Evolutionary conservation across 2,329 filamentous ascomycete genomes (phyloP).

Genomic region (Teratosphaeriaceae sp.): DNA sequence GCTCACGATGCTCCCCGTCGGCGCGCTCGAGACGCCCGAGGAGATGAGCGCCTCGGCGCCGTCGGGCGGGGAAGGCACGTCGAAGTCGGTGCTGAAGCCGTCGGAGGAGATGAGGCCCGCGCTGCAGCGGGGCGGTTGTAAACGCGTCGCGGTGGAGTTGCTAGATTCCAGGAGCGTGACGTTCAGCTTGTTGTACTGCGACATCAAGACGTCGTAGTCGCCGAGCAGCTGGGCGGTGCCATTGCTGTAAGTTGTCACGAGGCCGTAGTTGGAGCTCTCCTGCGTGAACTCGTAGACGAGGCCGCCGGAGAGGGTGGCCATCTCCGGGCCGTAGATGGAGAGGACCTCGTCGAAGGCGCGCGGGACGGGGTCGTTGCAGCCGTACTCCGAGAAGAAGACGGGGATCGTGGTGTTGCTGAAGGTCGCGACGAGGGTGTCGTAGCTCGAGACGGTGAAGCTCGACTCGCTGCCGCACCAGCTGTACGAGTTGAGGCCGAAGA

Average conservation of each 20-base stretch:
- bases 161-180: constrained; percentile 58
- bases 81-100: constrained; percentile 73
- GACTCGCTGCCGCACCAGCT: constrained; percentile 66
- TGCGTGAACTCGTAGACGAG: constrained; percentile 77
- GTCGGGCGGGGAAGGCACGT: constrained; percentile 60
- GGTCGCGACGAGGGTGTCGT: constrained; percentile 55
- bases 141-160: constrained; percentile 50
- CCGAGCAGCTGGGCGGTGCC: constrained; percentile 35
- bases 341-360: constrained; percentile 71
- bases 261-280: constrained; percentile 55
- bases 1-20: constrained; percentile 49
- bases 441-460: constrained; percentile 56
- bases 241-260: constrained; percentile 40
- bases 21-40: constrained; percentile 62
- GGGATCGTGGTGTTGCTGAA: constrained; percentile 63
- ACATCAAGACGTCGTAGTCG: constrained; percentile 61
- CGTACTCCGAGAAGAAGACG: constrained; percentile 77
- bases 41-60: constrained; percentile 67
- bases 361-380: constrained; percentile 66
- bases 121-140: constrained; percentile 58
- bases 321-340: constrained; percentile 63
- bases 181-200: constrained; percentile 69
- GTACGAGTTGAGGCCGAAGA: constrained; percentile 72
- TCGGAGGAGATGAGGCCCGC: constrained; percentile 58
- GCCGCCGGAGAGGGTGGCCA: constrained; percentile 68